A percentile compares a stretch with the other conserved stretches of the same genome.
phyloP scores from a whole-genome alignment of 805 yeast species.

The Spencermartinsiella europaea region DNA sequence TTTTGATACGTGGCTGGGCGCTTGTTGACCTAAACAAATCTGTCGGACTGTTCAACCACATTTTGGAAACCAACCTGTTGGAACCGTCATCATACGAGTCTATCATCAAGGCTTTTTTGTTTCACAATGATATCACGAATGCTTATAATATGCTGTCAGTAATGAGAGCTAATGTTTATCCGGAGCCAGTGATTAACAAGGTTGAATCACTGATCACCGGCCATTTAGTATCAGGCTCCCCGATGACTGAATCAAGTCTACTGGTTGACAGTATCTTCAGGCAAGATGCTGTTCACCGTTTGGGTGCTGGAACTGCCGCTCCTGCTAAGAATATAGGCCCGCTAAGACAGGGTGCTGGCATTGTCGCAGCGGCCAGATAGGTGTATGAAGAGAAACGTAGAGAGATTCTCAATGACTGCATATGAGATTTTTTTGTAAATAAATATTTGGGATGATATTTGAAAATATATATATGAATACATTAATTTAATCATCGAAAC shows the following conservation, averaged over 20 bases:
- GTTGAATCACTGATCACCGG: conserved; percentile 18
- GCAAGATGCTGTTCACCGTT: conserved; percentile 19
- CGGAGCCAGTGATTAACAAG: conserved; percentile 29
- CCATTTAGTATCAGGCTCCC: not conserved
- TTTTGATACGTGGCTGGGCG: conserved; percentile 35
- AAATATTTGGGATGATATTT: not conserved
- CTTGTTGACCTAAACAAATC: conserved; percentile 23
- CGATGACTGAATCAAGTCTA: conserved; percentile 5
- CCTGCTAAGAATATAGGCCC: not conserved
- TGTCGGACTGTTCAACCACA: conserved; percentile 27
- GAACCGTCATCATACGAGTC: conserved; percentile 36
- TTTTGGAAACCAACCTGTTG: conserved; percentile 18
- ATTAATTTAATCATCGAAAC: no score
- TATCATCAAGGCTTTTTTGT: conserved; percentile 30
- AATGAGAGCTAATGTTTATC: conserved; percentile 25
- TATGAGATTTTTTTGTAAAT: not conserved
- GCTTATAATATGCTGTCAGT: conserved; percentile 23
- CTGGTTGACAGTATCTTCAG: conserved; percentile 23
- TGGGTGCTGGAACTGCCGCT: not conserved
- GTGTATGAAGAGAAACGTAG: no score
- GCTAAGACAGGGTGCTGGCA: no score
- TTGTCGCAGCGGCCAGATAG: no score
- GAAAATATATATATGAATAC: no score
- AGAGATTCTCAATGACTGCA: conserved; percentile 2
- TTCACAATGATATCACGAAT: conserved; percentile 18